A percentile compares a stretch with the other conserved stretches of the same genome.
Conservation (phyloP, 306 rosid species). For the Cicer cuneatum region DNA sequence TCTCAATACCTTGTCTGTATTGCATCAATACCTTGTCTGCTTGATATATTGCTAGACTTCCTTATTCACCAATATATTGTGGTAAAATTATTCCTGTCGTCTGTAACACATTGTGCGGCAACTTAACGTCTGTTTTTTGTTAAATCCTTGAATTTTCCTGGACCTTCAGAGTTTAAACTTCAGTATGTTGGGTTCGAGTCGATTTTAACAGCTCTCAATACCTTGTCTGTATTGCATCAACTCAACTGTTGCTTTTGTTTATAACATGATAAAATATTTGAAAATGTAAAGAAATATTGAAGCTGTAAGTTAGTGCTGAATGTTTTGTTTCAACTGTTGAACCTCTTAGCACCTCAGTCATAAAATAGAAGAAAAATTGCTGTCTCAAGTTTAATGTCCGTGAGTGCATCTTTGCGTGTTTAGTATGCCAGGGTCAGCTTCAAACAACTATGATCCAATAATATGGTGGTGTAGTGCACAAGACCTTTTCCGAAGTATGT, state of each 20-base stretch:
- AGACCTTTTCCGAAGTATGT: constrained; percentile 4
- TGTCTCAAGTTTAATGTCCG: constrained; percentile 13
- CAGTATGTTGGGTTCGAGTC: not conserved
- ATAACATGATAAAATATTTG: constrained; percentile 6
- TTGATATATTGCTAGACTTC: constrained; percentile 24
- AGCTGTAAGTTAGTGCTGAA: not conserved
- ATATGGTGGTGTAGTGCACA: constrained; percentile 14
- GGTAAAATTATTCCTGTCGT: not conserved
- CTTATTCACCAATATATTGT: constrained; percentile 11
- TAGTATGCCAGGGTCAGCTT: not conserved
- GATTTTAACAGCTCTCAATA: not conserved
- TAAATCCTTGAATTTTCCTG: constrained; percentile 5
- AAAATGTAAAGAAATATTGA: not conserved
- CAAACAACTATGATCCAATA: constrained; percentile 24
- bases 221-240: constrained; percentile 10
- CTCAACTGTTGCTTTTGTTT: constrained; percentile 12
- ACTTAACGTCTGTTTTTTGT: not conserved
- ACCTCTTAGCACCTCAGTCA: constrained; percentile 25
- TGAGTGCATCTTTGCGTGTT: not conserved
- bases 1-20: constrained; percentile 6
- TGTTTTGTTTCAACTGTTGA: constrained; percentile 1
- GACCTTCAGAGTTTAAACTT: not conserved
- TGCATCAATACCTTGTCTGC: not conserved
- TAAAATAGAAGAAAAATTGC: constrained; percentile 5
- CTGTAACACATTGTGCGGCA: constrained; percentile 5